Percentiles rank a stretch among this genome's conserved stretches.
phyloP scores from a whole-genome alignment of 768 basidiomycete genomes.

The Boletus tylopilopsis region DNA sequence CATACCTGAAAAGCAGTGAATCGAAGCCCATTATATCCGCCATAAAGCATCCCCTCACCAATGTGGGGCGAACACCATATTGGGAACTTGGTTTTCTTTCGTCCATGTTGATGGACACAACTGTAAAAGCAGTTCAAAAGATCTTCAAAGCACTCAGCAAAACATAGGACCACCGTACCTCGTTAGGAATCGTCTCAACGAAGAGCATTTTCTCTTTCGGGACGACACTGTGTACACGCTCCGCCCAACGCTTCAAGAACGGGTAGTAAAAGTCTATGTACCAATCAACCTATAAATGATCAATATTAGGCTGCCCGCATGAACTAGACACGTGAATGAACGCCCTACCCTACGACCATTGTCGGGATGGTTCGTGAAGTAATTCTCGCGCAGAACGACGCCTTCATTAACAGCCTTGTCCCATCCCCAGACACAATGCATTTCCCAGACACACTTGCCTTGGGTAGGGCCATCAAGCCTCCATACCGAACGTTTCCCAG shows the following conservation, averaged over 20 bases:
- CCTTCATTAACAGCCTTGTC: constrained; percentile 60
- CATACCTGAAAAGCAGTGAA: constrained; percentile 59
- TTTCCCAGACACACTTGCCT: constrained; percentile 80
- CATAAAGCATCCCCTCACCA: constrained; percentile 45
- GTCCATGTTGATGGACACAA: constrained; percentile 82
- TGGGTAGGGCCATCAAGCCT: constrained; percentile 65
- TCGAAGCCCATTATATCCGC: neutral
- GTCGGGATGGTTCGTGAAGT: constrained; percentile 70
- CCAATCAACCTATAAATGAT: constrained; percentile 64
- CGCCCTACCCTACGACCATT: constrained; percentile 56
- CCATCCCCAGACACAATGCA: constrained; percentile 94
- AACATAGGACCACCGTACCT: constrained; percentile 44
- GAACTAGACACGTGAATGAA: neutral
- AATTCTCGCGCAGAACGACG: constrained; percentile 78
- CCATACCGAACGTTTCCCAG: constrained; percentile 63
- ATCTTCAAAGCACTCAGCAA: neutral
- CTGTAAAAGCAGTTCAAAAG: constrained; percentile 36
- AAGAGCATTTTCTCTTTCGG: constrained; percentile 61
- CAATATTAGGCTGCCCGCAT: neutral
- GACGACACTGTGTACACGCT: constrained; percentile 48
- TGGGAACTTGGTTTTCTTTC: constrained; percentile 51
- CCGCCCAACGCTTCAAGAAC: constrained; percentile 65
- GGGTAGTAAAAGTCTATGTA: constrained; percentile 84
- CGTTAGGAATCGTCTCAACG: constrained; percentile 89
- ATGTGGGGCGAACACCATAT: constrained; percentile 72